Conservation (phyloP, 2,329 filamentous ascomycete species). For the Aspergillus ochraceoroseus region DNA sequence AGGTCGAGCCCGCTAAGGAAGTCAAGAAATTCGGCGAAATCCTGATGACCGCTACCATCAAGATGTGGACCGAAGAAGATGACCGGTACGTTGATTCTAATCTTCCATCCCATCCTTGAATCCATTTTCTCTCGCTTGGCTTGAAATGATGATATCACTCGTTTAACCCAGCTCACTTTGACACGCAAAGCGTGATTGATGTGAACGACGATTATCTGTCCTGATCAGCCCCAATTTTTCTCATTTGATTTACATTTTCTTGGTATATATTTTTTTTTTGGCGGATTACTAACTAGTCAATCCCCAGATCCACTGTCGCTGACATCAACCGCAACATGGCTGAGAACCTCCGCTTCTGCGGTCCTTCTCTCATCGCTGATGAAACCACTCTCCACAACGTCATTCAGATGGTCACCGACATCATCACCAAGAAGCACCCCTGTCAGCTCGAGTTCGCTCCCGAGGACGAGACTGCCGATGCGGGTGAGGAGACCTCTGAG, state of each 20-base stretch:
- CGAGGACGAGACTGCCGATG: constrained; percentile 69
- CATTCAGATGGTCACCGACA: constrained; percentile 66
- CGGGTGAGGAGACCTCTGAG: constrained; percentile 76
- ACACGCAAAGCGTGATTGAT: constrained; percentile 81
- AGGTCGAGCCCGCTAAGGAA: constrained; percentile 70
- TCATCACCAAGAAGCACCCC: constrained; percentile 85
- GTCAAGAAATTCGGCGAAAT: constrained; percentile 81
- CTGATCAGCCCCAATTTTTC: constrained; percentile 37
- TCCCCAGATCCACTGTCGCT: constrained; percentile 71
- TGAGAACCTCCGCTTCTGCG: constrained; percentile 83
- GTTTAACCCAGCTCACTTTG: constrained; percentile 99
- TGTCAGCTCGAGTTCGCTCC: constrained; percentile 88
- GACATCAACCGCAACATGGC: constrained; percentile 94
- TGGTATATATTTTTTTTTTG: constrained; percentile 19
- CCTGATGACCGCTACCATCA: constrained; percentile 76
- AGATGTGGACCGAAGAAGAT: constrained; percentile 81
- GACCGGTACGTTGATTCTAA: constrained; percentile 69
- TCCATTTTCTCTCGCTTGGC: not conserved
- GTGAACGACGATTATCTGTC: constrained; percentile 66
- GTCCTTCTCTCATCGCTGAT: constrained; percentile 74
- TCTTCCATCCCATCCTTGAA: constrained; percentile 21
- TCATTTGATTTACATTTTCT: constrained; percentile 33
- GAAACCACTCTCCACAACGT: constrained; percentile 69
- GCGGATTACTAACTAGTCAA: constrained; percentile 42
- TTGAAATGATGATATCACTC: constrained; percentile 72